Percentiles rank a stretch among this genome's conserved stretches.
phyloP scores from a whole-genome alignment of 352 stramenopile genomes.

The Phytophthora citrophthora region DNA sequence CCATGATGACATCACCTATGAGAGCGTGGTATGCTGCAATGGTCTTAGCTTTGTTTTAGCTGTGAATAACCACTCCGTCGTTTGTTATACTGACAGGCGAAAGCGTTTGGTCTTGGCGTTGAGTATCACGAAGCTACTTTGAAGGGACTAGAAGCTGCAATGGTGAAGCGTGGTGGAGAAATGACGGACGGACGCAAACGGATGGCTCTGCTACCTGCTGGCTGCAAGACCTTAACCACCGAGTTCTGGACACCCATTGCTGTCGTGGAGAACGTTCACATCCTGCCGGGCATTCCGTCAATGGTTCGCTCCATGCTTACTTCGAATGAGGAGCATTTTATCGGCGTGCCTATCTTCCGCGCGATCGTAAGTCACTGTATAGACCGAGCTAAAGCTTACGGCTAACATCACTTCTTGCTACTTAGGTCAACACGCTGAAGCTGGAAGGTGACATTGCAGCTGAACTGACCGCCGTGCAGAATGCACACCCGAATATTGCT shows the following conservation, averaged over 20 bases:
- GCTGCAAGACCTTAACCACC: slow-evolving; percentile 61
- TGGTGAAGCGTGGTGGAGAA: slow-evolving; percentile 37
- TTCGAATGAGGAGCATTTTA: slow-evolving; percentile 79
- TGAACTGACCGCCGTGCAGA: slow-evolving; percentile 68
- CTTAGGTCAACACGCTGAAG: slow-evolving; percentile 73
- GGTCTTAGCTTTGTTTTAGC: neutral
- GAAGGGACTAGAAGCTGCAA: slow-evolving; percentile 57
- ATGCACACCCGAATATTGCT: slow-evolving; percentile 64
- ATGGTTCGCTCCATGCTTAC: slow-evolving; percentile 87
- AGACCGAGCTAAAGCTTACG: neutral
- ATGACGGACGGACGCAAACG: slow-evolving; percentile 76
- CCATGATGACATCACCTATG: slow-evolving; percentile 90
- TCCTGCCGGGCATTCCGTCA: slow-evolving; percentile 82
- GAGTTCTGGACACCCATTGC: slow-evolving; percentile 79
- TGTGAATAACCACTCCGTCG: slow-evolving; percentile 8
- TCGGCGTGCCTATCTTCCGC: slow-evolving; percentile 78
- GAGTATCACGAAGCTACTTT: slow-evolving; percentile 74
- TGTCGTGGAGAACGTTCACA: slow-evolving; percentile 84
- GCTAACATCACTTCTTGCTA: slow-evolving; percentile 10
- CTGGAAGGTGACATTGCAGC: slow-evolving; percentile 75
- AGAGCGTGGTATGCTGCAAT: slow-evolving; percentile 62
- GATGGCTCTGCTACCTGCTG: slow-evolving; percentile 74
- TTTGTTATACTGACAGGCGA: slow-evolving; percentile 47
- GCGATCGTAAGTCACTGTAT: slow-evolving; percentile 55
- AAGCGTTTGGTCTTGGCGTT: slow-evolving; percentile 73